phyloP scores from a whole-genome alignment of 2,329 filamentous ascomycete species.

The Emergomyces pasteurianus region DNA sequence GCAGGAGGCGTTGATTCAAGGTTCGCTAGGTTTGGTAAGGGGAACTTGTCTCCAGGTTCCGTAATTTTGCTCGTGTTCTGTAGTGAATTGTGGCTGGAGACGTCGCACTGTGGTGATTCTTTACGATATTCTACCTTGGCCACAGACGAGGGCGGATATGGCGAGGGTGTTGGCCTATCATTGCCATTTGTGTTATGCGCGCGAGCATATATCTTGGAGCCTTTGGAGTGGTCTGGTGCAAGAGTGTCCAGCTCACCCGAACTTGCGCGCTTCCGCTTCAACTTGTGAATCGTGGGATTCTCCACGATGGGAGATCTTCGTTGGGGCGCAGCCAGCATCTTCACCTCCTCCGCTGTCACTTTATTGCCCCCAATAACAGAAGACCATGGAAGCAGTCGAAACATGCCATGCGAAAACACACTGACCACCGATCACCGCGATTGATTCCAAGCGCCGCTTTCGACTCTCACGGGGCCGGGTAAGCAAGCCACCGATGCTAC shows the following conservation, averaged over 20 bases:
- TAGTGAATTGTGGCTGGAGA: not conserved
- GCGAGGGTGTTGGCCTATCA: not conserved
- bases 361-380: constrained; percentile 35
- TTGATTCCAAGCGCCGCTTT: not conserved
- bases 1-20: not conserved
- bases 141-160: not conserved
- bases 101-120: not conserved
- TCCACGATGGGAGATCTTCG: constrained; percentile 21
- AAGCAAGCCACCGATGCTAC: not conserved
- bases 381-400: constrained; percentile 37
- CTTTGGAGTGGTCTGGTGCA: not conserved
- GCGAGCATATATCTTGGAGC: not conserved
- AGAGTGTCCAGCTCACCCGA: constrained; percentile 29
- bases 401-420: constrained; percentile 36
- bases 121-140: not conserved
- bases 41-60: not conserved
- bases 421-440: not conserved
- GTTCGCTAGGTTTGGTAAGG: not conserved
- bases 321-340: constrained; percentile 29
- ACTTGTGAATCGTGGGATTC: constrained; percentile 22
- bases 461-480: not conserved
- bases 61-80: not conserved
- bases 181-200: constrained; percentile 1
- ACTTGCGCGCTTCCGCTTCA: constrained; percentile 48
- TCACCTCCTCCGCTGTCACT: constrained; percentile 32